Base-by-base conservation (phyloP, 2,329 filamentous ascomycete species). In the Colletotrichum incanum region DNA sequence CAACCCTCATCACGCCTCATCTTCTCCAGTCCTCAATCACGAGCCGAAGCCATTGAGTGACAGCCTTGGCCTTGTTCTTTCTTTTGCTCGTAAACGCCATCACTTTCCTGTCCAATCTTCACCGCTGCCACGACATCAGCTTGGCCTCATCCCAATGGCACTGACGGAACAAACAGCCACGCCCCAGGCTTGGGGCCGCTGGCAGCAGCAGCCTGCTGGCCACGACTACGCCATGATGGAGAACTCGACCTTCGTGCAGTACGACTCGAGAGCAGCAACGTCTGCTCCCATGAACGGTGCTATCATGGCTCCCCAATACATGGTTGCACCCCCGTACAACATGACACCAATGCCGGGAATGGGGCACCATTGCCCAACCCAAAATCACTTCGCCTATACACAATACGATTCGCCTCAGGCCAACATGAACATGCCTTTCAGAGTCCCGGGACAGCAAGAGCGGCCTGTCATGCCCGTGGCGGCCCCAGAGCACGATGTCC, bases 131-230 rank as follows among this genome's bases (percentile, higher is more conserved):
- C 28, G 4, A n/a, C 18, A n/a, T 14, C 39, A 41, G 16, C 34
- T 39, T 56, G 64, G 59, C 45, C 28, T 47, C 58, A 20, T 52
- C 39, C 7, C 23, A 71, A 82, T 90, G 86, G 85, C 86, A 76
- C 83, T 88, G 76, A 82, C 85, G 68, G 81, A 84, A 77, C 84
- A 86, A 77, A 78, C 84, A 67, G 80, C 84, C 72, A 81, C 81
- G 58, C 77, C 82, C 74, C 81, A 84, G 65, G 82, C 80, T 81
- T 91, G 89, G 90, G 86, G 83, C 76, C 87, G 87, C 75, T 90
- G 88, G 86, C 80, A 85, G 74, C 80, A 89, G 52, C 84, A 88
- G 55, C 81, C 82, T 54, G 74, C 77, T 9, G 75, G 74, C 58
- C 49, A 77, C 31, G 85, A 87, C 47, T 89, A 87, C 76, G 73